Base-by-base conservation (phyloP, 1,139 yeast species). In the Blastobotrys indianensis region DNA sequence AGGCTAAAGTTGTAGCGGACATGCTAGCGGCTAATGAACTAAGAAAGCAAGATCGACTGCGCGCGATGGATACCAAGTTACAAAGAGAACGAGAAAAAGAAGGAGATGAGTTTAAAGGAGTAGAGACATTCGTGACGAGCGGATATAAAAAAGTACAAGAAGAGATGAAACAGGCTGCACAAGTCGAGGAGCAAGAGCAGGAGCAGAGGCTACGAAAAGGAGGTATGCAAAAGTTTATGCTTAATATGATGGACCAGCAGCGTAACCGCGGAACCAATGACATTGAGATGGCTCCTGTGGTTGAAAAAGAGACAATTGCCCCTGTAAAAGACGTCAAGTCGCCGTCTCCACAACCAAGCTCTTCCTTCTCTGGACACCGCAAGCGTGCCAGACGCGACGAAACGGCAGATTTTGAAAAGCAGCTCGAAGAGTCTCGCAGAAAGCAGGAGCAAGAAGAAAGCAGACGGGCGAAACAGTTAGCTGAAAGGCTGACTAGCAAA, bases 61-160 rank as follows among this genome's bases (percentile, higher is more conserved):
- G 64, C 7, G 66, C 74, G 1, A 57, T 59, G 36, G 64, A 60
- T 32, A 52, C 52, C 8, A 54, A 52, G 23, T 30, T 60, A 31
- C 49, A 49, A 39, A 47, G 64, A 17, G 63, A 59, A 20, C 54
- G 65, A 10, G 65, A 57, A 39, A 53, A 54, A 1, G 65, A 62
- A 43, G 64, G 72, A 1, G 72, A 71, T 33, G 62, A 63, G 42
- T 66, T 56, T 45, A 64, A 62, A 6, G 72, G 62, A 25, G 70
- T 68, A 50, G 77, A 73, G 42, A 65, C 57, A 40, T 73, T 74
- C 57, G 72, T 72, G 4, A 70, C 78, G 0, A 50, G 65, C 1
- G 70, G 73, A 0, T 75, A 74, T 51, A 64, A 67, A 49, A 54
- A 60, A 37, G 67, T 66, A 44, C 68, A 64, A 48, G 64, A 64